Conservation (phyloP, 805 yeast genomes). For the Candida ponderosae region DNA sequence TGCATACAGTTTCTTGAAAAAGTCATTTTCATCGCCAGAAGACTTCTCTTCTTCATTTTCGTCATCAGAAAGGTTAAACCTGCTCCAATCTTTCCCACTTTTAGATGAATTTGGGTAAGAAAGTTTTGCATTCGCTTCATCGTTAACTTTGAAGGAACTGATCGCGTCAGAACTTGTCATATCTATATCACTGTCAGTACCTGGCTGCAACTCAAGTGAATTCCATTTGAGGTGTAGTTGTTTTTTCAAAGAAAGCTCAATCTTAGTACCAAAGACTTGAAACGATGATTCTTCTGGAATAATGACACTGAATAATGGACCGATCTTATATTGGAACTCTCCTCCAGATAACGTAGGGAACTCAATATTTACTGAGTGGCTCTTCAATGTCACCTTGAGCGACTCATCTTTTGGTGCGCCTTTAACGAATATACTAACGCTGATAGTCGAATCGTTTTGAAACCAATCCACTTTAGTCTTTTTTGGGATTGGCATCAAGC, state of each 20-base stretch:
- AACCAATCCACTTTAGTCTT: slow-evolving; percentile 59
- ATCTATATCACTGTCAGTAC: slow-evolving; percentile 4
- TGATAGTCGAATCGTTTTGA: slow-evolving; percentile 51
- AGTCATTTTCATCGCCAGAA: slow-evolving; percentile 48
- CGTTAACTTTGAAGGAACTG: background rate
- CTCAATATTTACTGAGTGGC: slow-evolving; percentile 29
- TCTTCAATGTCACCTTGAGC: slow-evolving; percentile 30
- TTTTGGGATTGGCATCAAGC: slow-evolving; percentile 17
- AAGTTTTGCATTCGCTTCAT: background rate
- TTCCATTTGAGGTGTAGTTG: slow-evolving; percentile 42
- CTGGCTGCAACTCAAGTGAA: slow-evolving; percentile 33
- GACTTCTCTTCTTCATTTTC: slow-evolving; percentile 39
- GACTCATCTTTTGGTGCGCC: slow-evolving; percentile 45
- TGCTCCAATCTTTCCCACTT: slow-evolving; percentile 64
- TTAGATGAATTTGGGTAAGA: slow-evolving; percentile 59
- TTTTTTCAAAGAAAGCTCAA: slow-evolving; percentile 63
- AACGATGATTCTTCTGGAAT: slow-evolving; percentile 35
- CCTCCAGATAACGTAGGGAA: slow-evolving; percentile 44
- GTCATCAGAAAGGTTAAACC: slow-evolving; percentile 36
- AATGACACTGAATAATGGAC: slow-evolving; percentile 46
- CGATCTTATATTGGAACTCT: slow-evolving; percentile 50
- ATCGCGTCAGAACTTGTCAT: slow-evolving; percentile 7
- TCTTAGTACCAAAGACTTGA: slow-evolving; percentile 59
- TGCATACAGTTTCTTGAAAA: slow-evolving; percentile 67
- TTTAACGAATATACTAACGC: slow-evolving; percentile 65